These are phyloP conservation scores for Hygrophorus pudorinus DNA, from an alignment of 768 basidiomycete species.

Conservation along the genomic window DNA sequence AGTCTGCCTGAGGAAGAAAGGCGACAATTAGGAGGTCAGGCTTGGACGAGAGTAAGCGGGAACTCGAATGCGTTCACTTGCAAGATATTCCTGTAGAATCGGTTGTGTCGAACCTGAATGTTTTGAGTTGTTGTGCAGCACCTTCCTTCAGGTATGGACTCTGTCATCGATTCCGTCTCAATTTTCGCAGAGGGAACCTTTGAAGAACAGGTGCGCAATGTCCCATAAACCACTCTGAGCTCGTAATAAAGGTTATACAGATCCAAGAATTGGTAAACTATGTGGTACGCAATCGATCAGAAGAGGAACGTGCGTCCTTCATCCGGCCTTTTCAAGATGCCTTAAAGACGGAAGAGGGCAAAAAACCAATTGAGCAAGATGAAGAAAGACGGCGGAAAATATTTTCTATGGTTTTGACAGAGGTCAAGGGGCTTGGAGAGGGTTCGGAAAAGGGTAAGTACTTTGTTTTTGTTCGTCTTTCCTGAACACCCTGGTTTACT, in stretches of 20 bases:
- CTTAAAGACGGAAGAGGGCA: conserved; percentile 39
- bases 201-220: conserved; percentile 61
- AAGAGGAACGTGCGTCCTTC: conserved; percentile 55
- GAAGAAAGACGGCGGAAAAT: conserved; percentile 40
- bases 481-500: conserved; percentile 3
- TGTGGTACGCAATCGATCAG: conserved; percentile 52
- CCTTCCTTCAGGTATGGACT: conserved; percentile 35
- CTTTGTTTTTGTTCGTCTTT: background rate
- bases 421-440: conserved; percentile 63
- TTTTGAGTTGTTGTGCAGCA: background rate
- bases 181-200: conserved; percentile 86
- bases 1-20: no score
- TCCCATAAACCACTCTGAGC: background rate
- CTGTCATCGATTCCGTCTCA: conserved; percentile 64
- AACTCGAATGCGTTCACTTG: no score
- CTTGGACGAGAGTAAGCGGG: no score
- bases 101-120: no score
- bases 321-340: conserved; percentile 59
- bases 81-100: no score
- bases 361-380: conserved; percentile 46
- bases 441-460: conserved; percentile 66
- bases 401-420: conserved; percentile 47
- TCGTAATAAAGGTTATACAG: conserved; percentile 25
- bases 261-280: conserved; percentile 74
- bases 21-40: no score